These are phyloP conservation scores for Magnolia sinica DNA, from an alignment of 164 flowering plant genomes.

Conservation along the genomic window DNA sequence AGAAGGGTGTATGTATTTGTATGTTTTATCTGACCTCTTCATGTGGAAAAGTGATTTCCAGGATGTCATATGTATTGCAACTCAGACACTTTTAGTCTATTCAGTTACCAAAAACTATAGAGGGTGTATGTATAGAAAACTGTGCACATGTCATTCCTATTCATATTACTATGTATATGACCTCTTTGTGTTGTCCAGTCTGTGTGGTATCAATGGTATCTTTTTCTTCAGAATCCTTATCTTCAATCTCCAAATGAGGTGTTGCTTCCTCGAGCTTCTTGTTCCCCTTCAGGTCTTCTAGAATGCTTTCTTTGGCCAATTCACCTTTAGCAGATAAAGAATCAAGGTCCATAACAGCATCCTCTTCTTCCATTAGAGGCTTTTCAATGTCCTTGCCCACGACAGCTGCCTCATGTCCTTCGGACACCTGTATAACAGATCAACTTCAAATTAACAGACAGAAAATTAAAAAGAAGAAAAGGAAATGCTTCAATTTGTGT, in stretches of 20 bases:
- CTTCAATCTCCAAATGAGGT: background rate
- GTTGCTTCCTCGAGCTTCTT: background rate
- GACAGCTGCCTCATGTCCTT: slow-evolving; percentile 1
- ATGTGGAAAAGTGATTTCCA: background rate
- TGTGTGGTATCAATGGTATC: background rate
- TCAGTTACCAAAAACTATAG: background rate
- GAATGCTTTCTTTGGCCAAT: slow-evolving; percentile 1
- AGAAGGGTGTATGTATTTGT: background rate
- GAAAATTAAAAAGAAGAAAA: background rate
- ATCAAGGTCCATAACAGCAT: background rate
- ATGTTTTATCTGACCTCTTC: background rate
- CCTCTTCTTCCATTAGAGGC: background rate
- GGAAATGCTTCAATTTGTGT: background rate
- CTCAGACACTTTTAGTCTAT: background rate
- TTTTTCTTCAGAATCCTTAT: background rate
- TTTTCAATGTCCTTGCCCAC: background rate
- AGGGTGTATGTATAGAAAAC: background rate
- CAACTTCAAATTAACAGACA: background rate
- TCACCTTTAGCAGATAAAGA: background rate
- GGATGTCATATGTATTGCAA: background rate
- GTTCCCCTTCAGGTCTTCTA: background rate
- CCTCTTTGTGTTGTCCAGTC: background rate
- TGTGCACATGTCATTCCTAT: background rate
- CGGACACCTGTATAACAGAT: background rate
- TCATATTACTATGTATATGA: background rate